These are phyloP conservation scores for Mycena alexandri DNA, from an alignment of 768 basidiomycete species.

Conservation along the genomic window DNA sequence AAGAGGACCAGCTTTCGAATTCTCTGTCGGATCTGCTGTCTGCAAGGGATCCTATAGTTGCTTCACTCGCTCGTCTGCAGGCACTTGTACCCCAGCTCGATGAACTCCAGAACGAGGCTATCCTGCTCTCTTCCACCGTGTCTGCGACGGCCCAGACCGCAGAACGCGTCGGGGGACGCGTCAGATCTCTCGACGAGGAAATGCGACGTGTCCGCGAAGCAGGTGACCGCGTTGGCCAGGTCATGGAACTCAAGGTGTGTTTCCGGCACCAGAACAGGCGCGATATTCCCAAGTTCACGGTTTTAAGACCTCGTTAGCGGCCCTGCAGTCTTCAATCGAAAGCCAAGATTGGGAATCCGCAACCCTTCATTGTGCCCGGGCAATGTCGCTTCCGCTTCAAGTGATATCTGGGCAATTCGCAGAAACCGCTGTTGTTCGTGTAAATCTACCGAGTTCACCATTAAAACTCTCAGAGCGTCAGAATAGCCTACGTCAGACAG, in stretches of 20 bases:
- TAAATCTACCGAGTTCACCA: constrained; percentile 4
- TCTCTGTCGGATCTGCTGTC: constrained; percentile 80
- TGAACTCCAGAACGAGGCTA: constrained; percentile 70
- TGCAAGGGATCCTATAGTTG: constrained; percentile 72
- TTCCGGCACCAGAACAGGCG: background rate
- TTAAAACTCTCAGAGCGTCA: constrained; percentile 31
- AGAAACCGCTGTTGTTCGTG: constrained; percentile 86
- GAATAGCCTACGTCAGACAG: constrained; percentile 89
- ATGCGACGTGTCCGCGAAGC: constrained; percentile 92
- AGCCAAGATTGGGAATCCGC: constrained; percentile 96
- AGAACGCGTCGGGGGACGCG: constrained; percentile 92
- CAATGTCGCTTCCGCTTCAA: constrained; percentile 85
- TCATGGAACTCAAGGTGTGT: constrained; percentile 93
- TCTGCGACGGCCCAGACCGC: constrained; percentile 82
- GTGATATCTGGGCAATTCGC: constrained; percentile 90
- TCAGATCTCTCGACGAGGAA: constrained; percentile 91
- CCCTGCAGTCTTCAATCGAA: constrained; percentile 81
- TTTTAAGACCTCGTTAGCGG: constrained; percentile 55
- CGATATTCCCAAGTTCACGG: constrained; percentile 20
- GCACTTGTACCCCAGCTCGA: constrained; percentile 73
- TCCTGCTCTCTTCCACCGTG: constrained; percentile 67
- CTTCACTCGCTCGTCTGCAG: constrained; percentile 72
- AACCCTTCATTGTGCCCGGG: constrained; percentile 89
- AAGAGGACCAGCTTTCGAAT: constrained; percentile 82
- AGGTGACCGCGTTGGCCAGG: constrained; percentile 91